Evolutionary conservation across 352 stramenopile genomes (phyloP), one percentile per base, ranked within the genome.

Genomic region (Phytophthora pini): DNA sequence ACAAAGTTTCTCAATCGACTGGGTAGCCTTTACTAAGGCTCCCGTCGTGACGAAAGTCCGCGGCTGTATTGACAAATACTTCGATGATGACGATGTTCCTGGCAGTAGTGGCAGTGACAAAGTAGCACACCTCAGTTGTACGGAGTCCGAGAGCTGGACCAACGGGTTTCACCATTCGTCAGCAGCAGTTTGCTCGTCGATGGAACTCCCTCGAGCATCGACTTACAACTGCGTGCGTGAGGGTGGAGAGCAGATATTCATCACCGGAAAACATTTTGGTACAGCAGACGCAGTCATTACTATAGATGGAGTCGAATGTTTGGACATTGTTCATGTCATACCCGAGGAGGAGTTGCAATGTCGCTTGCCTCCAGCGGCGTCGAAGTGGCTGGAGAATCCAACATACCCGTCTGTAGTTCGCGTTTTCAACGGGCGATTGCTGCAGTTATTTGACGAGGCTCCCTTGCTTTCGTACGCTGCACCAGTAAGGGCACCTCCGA

Each of bases 31-130:
- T 49, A 63, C 76, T 8, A 92, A 92, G 76, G 84, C 86, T 3
- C 84, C 84, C 15, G 68, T 90, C 8, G 75, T 93, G 49, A 83
- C 77, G 15, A 88, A 90, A 64, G 82, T 94, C n/a, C 82, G 80
- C 4, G 86, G 84, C 1, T 94, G 86, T 47, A 89, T 94, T 46
- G 84, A 94, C 61, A 78, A 82, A 24, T 94, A 89, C 60, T 92
- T 79, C 41, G 70, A 73, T 56, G 32, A 68, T 13, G 39, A 67
- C 6, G 48, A 67, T 24, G 15, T 52, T 15, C 44, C 56, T 32
- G 46, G 43, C 12, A 52, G 32, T 40, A 55, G 47, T 6, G 51
- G 49, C 10, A 48, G 32, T 29, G 52, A 53, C 52, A 48, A 75
- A 12, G 32, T 43, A 41, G 44, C 58, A 5, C 69, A 64, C n/a